phyloP scores from a whole-genome alignment of 495 filamentous ascomycete species.

The Hypoxylon crocopeplum region DNA sequence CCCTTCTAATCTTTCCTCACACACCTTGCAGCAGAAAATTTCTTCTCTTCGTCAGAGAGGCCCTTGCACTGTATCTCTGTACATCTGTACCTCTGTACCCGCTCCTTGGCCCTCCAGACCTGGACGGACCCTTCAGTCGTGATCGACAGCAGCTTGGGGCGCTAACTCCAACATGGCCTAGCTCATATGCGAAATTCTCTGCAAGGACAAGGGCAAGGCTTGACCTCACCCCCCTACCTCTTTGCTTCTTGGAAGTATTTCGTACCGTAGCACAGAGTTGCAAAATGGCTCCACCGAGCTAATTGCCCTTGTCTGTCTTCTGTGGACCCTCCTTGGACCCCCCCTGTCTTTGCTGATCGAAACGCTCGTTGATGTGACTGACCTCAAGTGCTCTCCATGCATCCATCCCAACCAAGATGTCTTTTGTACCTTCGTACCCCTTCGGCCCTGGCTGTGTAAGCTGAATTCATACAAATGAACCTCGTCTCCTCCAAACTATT shows the following conservation, averaged over 20 bases:
- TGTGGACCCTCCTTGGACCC: constrained; percentile 10
- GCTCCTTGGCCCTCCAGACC: neutral
- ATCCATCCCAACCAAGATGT: constrained; percentile 35
- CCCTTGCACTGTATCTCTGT: constrained; percentile 20
- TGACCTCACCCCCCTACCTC: constrained; percentile 9
- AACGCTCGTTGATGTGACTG: constrained; percentile 44
- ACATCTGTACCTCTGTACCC: constrained; percentile 21
- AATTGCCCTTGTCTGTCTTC: constrained; percentile 38
- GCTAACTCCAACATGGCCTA: constrained; percentile 31
- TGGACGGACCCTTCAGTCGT: constrained; percentile 21
- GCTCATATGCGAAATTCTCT: constrained; percentile 29
- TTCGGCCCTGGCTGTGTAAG: constrained; percentile 29
- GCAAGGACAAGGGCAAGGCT: constrained; percentile 25
- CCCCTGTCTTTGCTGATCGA: constrained; percentile 40
- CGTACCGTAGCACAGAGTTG: constrained; percentile 26
- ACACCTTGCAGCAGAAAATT: constrained; percentile 33
- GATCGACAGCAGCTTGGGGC: constrained; percentile 33
- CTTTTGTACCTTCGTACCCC: constrained; percentile 36
- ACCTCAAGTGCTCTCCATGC: constrained; percentile 7
- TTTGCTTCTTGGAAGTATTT: neutral
- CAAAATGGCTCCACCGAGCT: constrained; percentile 40
- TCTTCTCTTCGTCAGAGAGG: constrained; percentile 29
- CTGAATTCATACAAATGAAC: constrained; percentile 47
- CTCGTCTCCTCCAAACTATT: constrained; percentile 42
- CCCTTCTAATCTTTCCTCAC: constrained; percentile 30